Evolutionary conservation across 805 yeast species (phyloP).

Genomic region (Zygosaccharomyces gambellarensis): DNA sequence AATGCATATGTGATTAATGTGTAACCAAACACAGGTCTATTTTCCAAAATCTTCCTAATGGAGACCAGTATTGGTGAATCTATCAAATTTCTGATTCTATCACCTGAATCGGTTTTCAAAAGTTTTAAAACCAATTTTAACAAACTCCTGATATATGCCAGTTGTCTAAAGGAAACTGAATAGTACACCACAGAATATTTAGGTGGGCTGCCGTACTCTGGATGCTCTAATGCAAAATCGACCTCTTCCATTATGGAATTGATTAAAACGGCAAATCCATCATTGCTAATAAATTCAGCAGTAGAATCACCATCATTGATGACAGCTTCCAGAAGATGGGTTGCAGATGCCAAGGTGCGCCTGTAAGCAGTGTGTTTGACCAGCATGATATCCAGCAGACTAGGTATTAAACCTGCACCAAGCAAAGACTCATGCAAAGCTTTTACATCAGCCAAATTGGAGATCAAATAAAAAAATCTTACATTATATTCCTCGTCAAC

Average conservation of each 20-base stretch:
- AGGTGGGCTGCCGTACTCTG: slow-evolving; percentile 55
- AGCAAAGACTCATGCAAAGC: slow-evolving; percentile 53
- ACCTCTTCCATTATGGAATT: slow-evolving; percentile 60
- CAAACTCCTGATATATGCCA: slow-evolving; percentile 52
- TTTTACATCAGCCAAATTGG: slow-evolving; percentile 54
- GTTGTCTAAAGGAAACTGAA: slow-evolving; percentile 54
- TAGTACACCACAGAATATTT: slow-evolving; percentile 46
- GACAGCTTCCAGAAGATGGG: slow-evolving; percentile 49
- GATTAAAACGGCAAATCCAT: slow-evolving; percentile 63
- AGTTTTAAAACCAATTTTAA: slow-evolving; percentile 60
- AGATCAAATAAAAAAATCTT: slow-evolving; percentile 55
- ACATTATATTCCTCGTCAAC: slow-evolving; percentile 46
- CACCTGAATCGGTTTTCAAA: slow-evolving; percentile 72
- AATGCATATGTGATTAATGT: slow-evolving; percentile 56
- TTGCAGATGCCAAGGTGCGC: slow-evolving; percentile 58
- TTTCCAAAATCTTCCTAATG: slow-evolving; percentile 51
- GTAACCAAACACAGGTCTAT: slow-evolving; percentile 63
- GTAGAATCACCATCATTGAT: slow-evolving; percentile 46
- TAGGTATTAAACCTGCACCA: slow-evolving; percentile 70
- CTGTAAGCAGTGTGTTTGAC: slow-evolving; percentile 47
- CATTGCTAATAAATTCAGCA: slow-evolving; percentile 56
- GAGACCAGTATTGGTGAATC: slow-evolving; percentile 74
- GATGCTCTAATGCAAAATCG: slow-evolving; percentile 55
- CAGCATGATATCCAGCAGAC: slow-evolving; percentile 57
- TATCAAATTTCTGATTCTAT: slow-evolving; percentile 74